Percentiles rank a stretch among this genome's conserved stretches.
Evolutionary conservation across 805 yeast genomes (phyloP).

Genomic region (Kregervanrija delftensis): DNA sequence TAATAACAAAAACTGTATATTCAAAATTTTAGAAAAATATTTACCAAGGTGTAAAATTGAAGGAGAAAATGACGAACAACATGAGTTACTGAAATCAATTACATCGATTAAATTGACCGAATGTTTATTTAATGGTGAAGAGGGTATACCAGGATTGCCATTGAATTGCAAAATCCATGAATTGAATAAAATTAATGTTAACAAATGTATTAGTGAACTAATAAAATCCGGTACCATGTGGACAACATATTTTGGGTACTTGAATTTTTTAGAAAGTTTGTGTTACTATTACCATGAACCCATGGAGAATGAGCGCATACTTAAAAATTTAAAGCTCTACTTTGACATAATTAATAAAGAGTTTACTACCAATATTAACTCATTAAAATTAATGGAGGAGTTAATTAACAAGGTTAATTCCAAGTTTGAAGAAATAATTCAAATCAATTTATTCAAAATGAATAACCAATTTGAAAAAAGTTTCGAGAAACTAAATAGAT

Average conservation of each 20-base stretch:
- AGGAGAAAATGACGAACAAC: neutral
- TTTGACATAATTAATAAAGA: too few species aligned
- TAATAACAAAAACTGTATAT: neutral
- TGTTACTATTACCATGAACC: conserved; percentile 5
- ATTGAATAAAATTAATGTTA: neutral
- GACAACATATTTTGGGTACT: conserved; percentile 19
- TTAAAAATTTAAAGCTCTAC: neutral
- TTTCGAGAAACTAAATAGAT: conserved; percentile 1
- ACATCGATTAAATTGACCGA: conserved; percentile 12
- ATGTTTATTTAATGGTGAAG: conserved; percentile 11
- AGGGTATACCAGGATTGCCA: neutral
- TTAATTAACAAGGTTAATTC: too few species aligned
- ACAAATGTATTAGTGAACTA: conserved; percentile 9
- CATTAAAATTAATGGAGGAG: too few species aligned
- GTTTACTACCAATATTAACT: too few species aligned
- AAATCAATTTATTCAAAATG: too few species aligned
- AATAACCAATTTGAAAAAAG: neutral
- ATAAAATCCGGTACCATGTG: conserved; percentile 8
- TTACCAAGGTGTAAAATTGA: neutral
- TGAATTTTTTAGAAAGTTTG: conserved; percentile 8
- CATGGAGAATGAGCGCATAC: conserved; percentile 1
- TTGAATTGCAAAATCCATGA: neutral
- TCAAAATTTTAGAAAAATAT: conserved; percentile 1
- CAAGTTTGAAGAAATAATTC: too few species aligned
- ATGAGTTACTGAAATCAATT: conserved; percentile 1